Percentiles rank a stretch among this genome's conserved stretches.
phyloP scores from a whole-genome alignment of 495 filamentous ascomycete species.

The Staphylotrichum longicolle region DNA sequence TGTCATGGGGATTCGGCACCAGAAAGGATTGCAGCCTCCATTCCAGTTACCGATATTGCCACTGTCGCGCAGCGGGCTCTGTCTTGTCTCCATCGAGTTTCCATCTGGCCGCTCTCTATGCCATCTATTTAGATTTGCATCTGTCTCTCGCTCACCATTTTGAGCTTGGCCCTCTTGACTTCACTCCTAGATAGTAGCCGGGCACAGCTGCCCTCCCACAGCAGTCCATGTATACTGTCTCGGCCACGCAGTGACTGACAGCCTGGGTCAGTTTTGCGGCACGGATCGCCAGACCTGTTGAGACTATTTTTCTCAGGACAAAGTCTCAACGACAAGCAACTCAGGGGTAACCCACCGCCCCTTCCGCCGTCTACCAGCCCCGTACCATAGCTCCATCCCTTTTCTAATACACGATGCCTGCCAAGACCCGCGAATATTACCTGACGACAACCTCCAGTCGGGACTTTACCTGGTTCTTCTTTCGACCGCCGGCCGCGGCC shows the following conservation, averaged over 20 bases:
- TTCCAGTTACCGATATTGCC: slow-evolving; percentile 5
- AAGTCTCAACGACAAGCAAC: too few species aligned
- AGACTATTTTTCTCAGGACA: too few species aligned
- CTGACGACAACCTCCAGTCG: slow-evolving; percentile 13
- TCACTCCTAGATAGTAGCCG: neutral
- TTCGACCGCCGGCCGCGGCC: neutral
- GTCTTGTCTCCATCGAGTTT: neutral
- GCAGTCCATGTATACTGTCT: too few species aligned
- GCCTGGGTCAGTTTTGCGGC: too few species aligned
- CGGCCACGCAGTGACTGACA: too few species aligned
- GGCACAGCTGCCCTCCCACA: too few species aligned
- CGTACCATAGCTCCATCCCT: neutral
- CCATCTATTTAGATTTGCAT: neutral
- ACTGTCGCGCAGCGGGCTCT: neutral
- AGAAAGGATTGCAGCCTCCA: slow-evolving; percentile 1
- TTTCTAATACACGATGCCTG: slow-evolving; percentile 8
- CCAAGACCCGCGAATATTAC: slow-evolving; percentile 14
- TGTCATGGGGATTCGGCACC: neutral
- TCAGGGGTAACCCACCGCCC: slow-evolving; percentile 10
- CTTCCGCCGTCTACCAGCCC: neutral
- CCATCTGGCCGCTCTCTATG: neutral
- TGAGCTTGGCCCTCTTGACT: neutral
- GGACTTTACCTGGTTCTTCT: slow-evolving; percentile 19
- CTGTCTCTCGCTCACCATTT: neutral
- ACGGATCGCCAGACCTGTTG: too few species aligned